phyloP scores from a whole-genome alignment of 495 filamentous ascomycete species.

The Astrothelium subdiscretum region DNA sequence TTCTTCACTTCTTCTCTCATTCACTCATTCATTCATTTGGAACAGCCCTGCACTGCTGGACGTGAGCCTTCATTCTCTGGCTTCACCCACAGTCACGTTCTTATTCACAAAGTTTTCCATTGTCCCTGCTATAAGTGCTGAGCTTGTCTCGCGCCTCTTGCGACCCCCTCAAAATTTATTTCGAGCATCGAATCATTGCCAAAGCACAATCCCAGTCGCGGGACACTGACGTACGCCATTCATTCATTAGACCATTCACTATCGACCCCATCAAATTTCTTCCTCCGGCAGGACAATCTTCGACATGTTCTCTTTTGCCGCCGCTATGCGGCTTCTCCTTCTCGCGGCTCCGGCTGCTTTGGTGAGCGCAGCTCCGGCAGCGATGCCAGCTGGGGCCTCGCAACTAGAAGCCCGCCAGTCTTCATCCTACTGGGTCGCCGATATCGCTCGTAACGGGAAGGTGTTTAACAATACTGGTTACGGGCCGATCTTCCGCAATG shows the following conservation, averaged over 20 bases:
- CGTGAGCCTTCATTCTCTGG: neutral
- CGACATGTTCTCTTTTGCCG: conserved; percentile 6
- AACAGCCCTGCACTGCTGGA: neutral
- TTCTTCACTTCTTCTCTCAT: conserved; percentile 3
- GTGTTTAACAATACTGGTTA: conserved; percentile 46
- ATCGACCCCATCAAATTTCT: conserved; percentile 7
- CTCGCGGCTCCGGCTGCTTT: conserved; percentile 2
- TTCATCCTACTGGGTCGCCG: conserved; percentile 60
- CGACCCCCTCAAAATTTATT: neutral
- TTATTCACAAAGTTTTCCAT: neutral
- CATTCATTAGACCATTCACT: conserved; percentile 5
- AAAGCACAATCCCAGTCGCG: conserved; percentile 7
- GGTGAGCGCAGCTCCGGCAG: conserved; percentile 4
- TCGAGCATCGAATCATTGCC: neutral
- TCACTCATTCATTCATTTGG: too few relatives aligned
- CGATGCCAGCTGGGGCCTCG: neutral
- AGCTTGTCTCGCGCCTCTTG: neutral
- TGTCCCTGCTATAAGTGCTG: neutral
- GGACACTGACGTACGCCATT: conserved; percentile 15
- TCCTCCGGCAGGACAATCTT: conserved; percentile 7
- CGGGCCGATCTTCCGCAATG: conserved; percentile 32
- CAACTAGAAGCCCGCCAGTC: neutral
- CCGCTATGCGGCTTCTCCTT: conserved; percentile 15
- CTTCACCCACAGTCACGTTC: neutral
- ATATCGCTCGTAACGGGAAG: conserved; percentile 57